Conservation (phyloP, 176 grass and related monocot genomes). For the Saccharum spontaneum region DNA sequence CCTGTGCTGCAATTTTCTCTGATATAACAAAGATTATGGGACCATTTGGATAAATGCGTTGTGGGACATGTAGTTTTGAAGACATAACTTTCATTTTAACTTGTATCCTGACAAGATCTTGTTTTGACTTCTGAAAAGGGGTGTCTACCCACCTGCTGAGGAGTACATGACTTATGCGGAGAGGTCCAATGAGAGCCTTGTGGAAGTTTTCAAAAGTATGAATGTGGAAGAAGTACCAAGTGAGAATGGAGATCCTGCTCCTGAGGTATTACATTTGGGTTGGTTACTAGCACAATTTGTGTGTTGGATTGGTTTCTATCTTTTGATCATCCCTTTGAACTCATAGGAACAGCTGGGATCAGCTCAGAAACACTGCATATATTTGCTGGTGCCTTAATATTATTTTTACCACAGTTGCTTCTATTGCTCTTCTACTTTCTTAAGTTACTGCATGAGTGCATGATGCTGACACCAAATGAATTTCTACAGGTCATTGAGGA, state of each 20-base stretch:
- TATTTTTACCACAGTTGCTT: neutral
- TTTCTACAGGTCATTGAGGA: constrained; percentile 30
- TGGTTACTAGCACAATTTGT: neutral
- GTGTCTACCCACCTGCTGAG: constrained; percentile 59
- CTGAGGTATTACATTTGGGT: constrained; percentile 45
- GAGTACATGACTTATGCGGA: constrained; percentile 59
- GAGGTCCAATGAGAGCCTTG: constrained; percentile 53
- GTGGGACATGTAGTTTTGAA: neutral
- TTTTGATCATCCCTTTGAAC: neutral
- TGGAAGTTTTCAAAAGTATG: constrained; percentile 84
- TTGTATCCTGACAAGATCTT: neutral
- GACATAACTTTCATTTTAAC: neutral
- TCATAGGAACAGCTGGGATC: neutral
- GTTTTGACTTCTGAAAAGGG: constrained; percentile 47
- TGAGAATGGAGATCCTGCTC: constrained; percentile 61
- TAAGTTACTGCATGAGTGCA: neutral
- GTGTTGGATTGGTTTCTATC: neutral
- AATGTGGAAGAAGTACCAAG: constrained; percentile 47
- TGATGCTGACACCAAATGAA: constrained; percentile 18
- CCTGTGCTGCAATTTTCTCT: neutral
- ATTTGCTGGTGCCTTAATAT: neutral
- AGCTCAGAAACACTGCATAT: neutral
- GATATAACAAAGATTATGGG: neutral
- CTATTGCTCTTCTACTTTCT: neutral
- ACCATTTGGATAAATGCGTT: neutral